Percentiles rank a stretch among this genome's conserved stretches.
phyloP scores from a whole-genome alignment of 2,329 filamentous ascomycete species.

The Ophiostoma populinum region DNA sequence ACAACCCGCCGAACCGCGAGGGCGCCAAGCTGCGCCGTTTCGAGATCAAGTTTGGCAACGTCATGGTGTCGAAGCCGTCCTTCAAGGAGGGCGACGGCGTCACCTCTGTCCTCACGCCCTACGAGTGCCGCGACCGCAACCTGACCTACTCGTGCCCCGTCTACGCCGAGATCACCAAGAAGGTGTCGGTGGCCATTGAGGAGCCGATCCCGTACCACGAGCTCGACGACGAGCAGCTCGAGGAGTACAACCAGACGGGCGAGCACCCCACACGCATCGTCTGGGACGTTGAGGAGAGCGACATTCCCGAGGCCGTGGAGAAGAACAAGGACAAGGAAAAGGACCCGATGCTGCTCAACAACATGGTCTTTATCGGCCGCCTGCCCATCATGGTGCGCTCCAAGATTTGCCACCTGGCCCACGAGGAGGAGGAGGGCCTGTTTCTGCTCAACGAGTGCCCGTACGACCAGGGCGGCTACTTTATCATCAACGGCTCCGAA shows the following conservation, averaged over 20 bases:
- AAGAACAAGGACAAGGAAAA: constrained; percentile 39
- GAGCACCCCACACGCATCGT: constrained; percentile 39
- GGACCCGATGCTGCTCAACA: constrained; percentile 50
- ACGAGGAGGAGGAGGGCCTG: constrained; percentile 67
- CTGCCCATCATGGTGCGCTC: constrained; percentile 97
- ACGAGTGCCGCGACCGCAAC: constrained; percentile 90
- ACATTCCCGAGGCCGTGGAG: constrained; percentile 32
- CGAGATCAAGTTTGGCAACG: constrained; percentile 83
- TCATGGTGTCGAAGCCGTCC: constrained; percentile 76
- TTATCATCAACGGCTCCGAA: constrained; percentile 97
- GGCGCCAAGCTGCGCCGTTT: constrained; percentile 81
- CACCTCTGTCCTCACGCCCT: constrained; percentile 70
- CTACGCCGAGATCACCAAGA: constrained; percentile 76
- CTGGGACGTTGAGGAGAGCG: constrained; percentile 43
- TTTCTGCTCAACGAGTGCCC: constrained; percentile 93
- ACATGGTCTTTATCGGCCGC: constrained; percentile 82
- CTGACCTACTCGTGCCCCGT: constrained; percentile 87
- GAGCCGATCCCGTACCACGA: constrained; percentile 48
- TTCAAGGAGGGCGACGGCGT: constrained; percentile 87
- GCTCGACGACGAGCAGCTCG: constrained; percentile 47
- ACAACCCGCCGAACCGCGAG: constrained; percentile 57
- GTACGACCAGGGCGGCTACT: constrained; percentile 96
- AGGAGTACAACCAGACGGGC: constrained; percentile 35
- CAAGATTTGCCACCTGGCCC: constrained; percentile 78
- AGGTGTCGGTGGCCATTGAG: constrained; percentile 69